Evolutionary conservation across 2,329 filamentous ascomycete species (phyloP), one percentile per base, ranked within the genome.

Genomic region (Colletotrichum incanum): DNA sequence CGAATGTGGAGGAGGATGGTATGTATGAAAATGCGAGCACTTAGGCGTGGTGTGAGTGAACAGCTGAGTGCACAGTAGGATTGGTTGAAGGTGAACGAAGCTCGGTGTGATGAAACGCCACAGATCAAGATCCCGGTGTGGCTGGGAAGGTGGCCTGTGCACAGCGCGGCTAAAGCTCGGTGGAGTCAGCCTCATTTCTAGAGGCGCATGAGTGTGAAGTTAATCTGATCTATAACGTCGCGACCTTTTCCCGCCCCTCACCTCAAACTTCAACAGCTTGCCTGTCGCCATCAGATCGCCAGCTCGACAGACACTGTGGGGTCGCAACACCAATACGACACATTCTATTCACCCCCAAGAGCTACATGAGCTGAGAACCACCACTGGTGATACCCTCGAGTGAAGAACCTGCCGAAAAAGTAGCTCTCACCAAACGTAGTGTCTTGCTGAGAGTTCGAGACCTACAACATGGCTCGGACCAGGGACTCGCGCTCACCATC

Each of bases 401-500:
- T 62, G 56, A 49, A 64, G 65, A 64, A 52, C 52, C 59, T 69
- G 69, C 59, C 58, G 61, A 73, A 62, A 74, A 74, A 75, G 73
- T 75, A 75, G 72, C 73, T 73, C 70, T 74, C 70, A 74, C 72
- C 72, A 74, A 72, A 65, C 80, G 63, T 71, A 71, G 68, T 79
- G 78, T 81, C 79, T 80, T 82, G 79, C 81, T 80, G 81, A 83
- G 82, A 81, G 63, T 79, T 79, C 80, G 80, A 82, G 80, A 81
- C 79, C 79, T 67, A 68, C 63, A 81, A 76, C 75, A 91, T 91
- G 89, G 88, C 88, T 89, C 89, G 88, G 84, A 88, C 86, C 84
- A 90, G 86, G 88, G 88, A 89, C 86, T 89, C 89, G 85, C 89
- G 93, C 93, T 96, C 93, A 95, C 94, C 93, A 93, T 94, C 93